Evolutionary conservation across 768 basidiomycete genomes (phyloP), one percentile per base, ranked within the genome.

Genomic region (Tulasnella calospora): DNA sequence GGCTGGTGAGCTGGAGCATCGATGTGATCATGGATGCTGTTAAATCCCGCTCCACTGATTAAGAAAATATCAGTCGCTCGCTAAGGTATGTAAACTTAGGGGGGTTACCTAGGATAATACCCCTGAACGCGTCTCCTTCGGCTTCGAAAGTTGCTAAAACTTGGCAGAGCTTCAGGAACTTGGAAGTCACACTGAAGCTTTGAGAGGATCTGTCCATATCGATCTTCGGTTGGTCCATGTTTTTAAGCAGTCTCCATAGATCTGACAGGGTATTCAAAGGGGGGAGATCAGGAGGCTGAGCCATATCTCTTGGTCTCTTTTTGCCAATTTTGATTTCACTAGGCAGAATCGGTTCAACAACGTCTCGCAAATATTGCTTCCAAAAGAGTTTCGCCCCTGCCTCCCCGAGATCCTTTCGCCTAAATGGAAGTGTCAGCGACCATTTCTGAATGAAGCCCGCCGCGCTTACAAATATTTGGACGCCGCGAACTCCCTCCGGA

Each of bases 11-110:
- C 36, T 87, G 86, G 55, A 94, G 82, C 69, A 92, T 84, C 78
- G 92, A 90, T 44, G 85, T 85, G 80, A 94, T 84, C n/a, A 88
- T 86, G 35, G 85, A 82, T n/a, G 91, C 92, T 61, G 89, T 86
- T 46, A 84, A 84, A 46, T 86, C 84, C 76, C 85, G 86, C 81
- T 87, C 87, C 2, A 92, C 92, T 94, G 80, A 1, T 44, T 51
- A 38, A 12, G 36, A 67, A 15, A 12, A 38, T 33, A 21, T 46
- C 12, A 74, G 61, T 30, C 7, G 33, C 13, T 27, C 4, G 61
- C 10, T 23, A 27, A 73, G 17, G 46, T 35, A 10, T 6, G 38
- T 27, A 77, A 21, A 70, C 36, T 8, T 17, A 55, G n/a, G 27
- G 7, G 21, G 82, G 87, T 77, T 81, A 93, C 93, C 92, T 80